Base-by-base conservation (phyloP, 495 filamentous ascomycete species). In the Daldinia caldariorum region DNA sequence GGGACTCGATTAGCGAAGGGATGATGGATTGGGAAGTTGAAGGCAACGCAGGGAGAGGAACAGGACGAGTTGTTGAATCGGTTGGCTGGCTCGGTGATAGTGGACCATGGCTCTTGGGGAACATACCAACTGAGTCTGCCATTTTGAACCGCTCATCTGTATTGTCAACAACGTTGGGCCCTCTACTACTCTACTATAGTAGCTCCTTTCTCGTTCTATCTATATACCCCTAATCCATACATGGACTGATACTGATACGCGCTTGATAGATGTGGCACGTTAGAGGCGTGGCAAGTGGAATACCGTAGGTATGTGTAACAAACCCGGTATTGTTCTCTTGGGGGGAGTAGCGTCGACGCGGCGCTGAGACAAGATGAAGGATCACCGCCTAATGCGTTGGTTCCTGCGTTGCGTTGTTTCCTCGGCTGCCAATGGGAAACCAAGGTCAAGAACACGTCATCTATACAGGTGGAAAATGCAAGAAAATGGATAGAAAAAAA, bases 51-150 rank as follows among this genome's bases (percentile, higher is more conserved):
- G 53, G 54, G 32, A 60, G 43, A 55, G 51, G 47, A 51, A 69
- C 26, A 35, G 71, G 55, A 51, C n/a, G 63, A 34, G 57, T 58
- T 16, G n/a, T 63, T 58, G 60, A 55, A 20, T n/a, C 39, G 49
- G 37, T 34, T 38, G 64, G 59, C 47, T 56, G 61, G 54, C 39
- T 55, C 14, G 53, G 59, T 47, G 43, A 47, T 47, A 18, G 43
- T 34, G 43, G 60, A 58, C 64, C 63, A 59, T 59, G 54, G 61
- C 22, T 65, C 63, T 68, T 56, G 53, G 63, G 67, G 49, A 26
- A 77, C 81, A 67, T 76, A 84, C 83, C 83, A 62, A 85, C 83
- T 47, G 83, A 85, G 71, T 85, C 83, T 58, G 83, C 82, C 83
- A 85, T 85, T 16, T 58, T 35, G 58, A 68, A 61, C 47, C 47